phyloP scores from a whole-genome alignment of 805 yeast species.

The Kodamaea leandrae region DNA sequence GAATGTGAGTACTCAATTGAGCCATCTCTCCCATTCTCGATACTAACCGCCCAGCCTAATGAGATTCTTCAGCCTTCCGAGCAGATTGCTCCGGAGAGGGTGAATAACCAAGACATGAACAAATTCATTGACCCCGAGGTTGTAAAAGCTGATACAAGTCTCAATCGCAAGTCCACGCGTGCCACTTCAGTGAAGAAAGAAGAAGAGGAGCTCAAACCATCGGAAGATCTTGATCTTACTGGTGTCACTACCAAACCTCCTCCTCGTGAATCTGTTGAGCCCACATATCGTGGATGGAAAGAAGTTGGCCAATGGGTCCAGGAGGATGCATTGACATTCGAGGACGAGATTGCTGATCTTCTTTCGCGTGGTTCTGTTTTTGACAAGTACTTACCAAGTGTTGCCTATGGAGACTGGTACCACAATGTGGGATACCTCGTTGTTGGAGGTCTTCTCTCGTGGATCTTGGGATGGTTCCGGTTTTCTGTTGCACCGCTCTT shows the following conservation, averaged over 20 bases:
- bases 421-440: conserved; percentile 77
- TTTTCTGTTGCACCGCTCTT: conserved; percentile 81
- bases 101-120: conserved; percentile 9
- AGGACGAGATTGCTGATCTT: conserved; percentile 72
- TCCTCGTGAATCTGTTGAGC: conserved; percentile 54
- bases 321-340: conserved; percentile 58
- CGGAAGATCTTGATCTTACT: conserved; percentile 38
- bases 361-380: conserved; percentile 66
- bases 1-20: conserved; percentile 7
- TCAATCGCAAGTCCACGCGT: conserved; percentile 4
- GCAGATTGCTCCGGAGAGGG: conserved; percentile 18
- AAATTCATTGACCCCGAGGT: conserved; percentile 11
- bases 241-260: conserved; percentile 35
- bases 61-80: conserved; percentile 36
- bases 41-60: conserved; percentile 28
- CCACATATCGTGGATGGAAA: conserved; percentile 88
- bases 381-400: conserved; percentile 73
- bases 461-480: conserved; percentile 72
- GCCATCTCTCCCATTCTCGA: not conserved
- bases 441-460: conserved; percentile 67
- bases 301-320: conserved; percentile 88
- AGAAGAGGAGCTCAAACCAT: conserved; percentile 22
- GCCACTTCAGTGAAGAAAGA: conserved; percentile 3
- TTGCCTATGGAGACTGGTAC: conserved; percentile 92
- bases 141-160: not conserved